Conservation (phyloP, 2,329 filamentous ascomycete genomes). For the Diaporthe humulicola region DNA sequence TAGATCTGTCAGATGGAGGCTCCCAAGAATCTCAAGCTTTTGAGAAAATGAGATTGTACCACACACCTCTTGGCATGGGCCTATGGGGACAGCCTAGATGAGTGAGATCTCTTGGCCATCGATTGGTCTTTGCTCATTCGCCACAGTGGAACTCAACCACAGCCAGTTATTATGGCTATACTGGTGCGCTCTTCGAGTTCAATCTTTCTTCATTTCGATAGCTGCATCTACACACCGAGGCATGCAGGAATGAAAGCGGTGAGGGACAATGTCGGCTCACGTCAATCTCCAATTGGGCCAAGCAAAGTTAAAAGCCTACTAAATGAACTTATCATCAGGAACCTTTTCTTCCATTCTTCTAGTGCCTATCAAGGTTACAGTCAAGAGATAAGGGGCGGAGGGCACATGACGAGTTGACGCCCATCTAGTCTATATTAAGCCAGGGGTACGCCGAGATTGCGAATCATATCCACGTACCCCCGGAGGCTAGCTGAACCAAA, state of each 20-base stretch:
- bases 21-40: slow-evolving; percentile 16
- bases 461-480: not conserved
- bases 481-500: not conserved
- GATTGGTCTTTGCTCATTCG: not conserved
- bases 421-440: slow-evolving; percentile 12
- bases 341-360: not conserved
- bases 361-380: slow-evolving; percentile 1
- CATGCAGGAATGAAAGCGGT: not conserved
- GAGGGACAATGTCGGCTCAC: not conserved
- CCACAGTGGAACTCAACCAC: not conserved
- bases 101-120: not conserved
- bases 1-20: not conserved
- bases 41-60: not conserved
- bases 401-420: not conserved
- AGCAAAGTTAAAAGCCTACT: not conserved
- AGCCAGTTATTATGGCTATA: not conserved
- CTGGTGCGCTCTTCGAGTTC: not conserved
- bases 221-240: not conserved
- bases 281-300: not conserved
- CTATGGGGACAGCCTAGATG: not conserved
- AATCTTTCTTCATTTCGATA: no score
- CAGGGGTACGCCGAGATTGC: slow-evolving; percentile 3
- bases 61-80: not conserved
- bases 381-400: not conserved
- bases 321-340: not conserved